These are phyloP conservation scores for Colletotrichum filicis DNA, from an alignment of 2,329 filamentous ascomycete species.

Conservation along the genomic window DNA sequence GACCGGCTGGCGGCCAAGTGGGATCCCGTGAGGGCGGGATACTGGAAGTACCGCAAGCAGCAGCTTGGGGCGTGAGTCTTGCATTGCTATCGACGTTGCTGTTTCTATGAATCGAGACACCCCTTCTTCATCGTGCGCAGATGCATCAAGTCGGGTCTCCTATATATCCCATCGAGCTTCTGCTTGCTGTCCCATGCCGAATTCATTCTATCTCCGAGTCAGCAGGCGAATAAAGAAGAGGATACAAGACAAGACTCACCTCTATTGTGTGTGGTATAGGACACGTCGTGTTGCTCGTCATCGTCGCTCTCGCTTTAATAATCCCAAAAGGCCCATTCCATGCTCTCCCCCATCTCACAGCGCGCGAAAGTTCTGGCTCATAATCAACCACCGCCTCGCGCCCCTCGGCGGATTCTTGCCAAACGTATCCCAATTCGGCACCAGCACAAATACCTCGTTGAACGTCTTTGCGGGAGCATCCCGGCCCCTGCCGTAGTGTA, in stretches of 20 bases:
- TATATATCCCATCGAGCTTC: neutral
- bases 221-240: neutral
- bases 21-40: conserved; percentile 90
- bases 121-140: neutral
- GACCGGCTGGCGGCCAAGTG: conserved; percentile 83
- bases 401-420: conserved; percentile 63
- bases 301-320: too few species aligned
- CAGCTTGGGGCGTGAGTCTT: conserved; percentile 33
- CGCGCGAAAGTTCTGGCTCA: conserved; percentile 78
- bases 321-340: too few species aligned
- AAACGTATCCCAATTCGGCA: conserved; percentile 76
- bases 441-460: conserved; percentile 83
- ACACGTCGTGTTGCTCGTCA: neutral
- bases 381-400: conserved; percentile 71
- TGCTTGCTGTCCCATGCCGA: neutral
- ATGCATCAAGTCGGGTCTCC: neutral
- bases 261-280: neutral
- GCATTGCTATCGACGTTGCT: neutral
- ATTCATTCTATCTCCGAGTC: neutral
- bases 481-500: conserved; percentile 73
- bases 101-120: neutral
- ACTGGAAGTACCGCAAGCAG: conserved; percentile 77
- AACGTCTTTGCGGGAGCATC: conserved; percentile 76
- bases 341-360: conserved; percentile 46
- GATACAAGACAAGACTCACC: neutral